Conservation (phyloP, 495 filamentous ascomycete genomes). For the Tricharina praecox region DNA sequence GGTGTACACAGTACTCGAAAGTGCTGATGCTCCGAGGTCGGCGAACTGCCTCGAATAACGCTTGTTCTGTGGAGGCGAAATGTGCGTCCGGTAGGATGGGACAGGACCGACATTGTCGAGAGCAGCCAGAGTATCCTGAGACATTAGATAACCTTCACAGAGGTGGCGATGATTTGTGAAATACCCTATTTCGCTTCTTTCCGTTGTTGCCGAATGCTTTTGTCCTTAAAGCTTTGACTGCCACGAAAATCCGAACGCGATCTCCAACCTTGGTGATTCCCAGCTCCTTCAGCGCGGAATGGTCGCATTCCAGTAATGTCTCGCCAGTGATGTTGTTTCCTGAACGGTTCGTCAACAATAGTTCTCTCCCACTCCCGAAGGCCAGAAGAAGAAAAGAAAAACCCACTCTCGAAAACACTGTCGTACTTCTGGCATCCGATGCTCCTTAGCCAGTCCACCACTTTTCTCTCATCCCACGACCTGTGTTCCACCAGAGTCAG, state of each 20-base stretch:
- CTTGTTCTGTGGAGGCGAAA: slow-evolving; percentile 43
- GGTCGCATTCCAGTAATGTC: slow-evolving; percentile 91
- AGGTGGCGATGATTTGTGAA: no score
- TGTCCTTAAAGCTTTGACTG: slow-evolving; percentile 79
- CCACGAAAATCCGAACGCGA: slow-evolving; percentile 80
- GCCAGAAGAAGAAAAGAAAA: not conserved
- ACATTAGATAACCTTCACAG: not conserved
- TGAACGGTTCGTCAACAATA: slow-evolving; percentile 20
- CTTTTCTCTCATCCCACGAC: slow-evolving; percentile 78
- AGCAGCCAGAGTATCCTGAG: slow-evolving; percentile 52
- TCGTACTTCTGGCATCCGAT: slow-evolving; percentile 91
- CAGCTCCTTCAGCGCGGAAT: slow-evolving; percentile 90
- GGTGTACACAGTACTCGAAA: slow-evolving; percentile 16
- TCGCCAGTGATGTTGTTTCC: slow-evolving; percentile 93
- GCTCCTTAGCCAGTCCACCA: slow-evolving; percentile 73
- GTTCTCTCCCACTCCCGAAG: not conserved
- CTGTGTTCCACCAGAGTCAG: slow-evolving; percentile 33
- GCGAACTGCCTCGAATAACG: slow-evolving; percentile 53
- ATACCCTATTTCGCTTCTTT: slow-evolving; percentile 73
- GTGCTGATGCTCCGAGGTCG: slow-evolving; percentile 20
- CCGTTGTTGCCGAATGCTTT: slow-evolving; percentile 69
- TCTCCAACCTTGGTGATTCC: slow-evolving; percentile 97
- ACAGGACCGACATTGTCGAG: slow-evolving; percentile 35
- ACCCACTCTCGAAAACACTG: slow-evolving; percentile 59
- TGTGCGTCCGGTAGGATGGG: slow-evolving; percentile 18